Evolutionary conservation across 129 eudicot genomes (phyloP).

Genomic region (Erigeron canadensis): DNA sequence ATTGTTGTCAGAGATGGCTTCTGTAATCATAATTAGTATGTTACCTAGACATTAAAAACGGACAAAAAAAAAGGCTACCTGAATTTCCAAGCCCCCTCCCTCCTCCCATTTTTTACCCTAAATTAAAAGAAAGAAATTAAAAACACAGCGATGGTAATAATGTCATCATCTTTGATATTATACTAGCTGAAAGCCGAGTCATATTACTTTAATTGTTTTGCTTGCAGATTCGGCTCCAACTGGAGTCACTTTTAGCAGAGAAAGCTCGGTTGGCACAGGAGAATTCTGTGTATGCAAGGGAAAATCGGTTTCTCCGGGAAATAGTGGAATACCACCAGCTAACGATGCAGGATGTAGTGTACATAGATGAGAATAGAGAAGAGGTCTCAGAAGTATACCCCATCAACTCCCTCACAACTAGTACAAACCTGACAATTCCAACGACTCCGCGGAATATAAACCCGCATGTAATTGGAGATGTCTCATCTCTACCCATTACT

Average conservation of each 20-base stretch:
- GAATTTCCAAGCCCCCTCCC: no score
- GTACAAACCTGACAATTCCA: slow-evolving; percentile 28
- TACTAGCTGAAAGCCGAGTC: not conserved
- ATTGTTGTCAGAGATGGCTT: no score
- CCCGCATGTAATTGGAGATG: slow-evolving; percentile 33
- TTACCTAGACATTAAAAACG: no score
- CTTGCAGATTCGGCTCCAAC: slow-evolving; percentile 82
- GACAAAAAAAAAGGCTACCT: no score
- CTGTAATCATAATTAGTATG: no score
- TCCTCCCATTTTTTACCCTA: no score
- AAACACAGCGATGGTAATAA: no score
- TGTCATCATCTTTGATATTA: not conserved
- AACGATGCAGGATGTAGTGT: slow-evolving; percentile 96
- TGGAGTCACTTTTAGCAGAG: slow-evolving; percentile 91
- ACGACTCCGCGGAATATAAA: slow-evolving; percentile 26
- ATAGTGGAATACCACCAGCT: slow-evolving; percentile 96
- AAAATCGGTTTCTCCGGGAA: slow-evolving; percentile 91
- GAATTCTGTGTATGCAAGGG: slow-evolving; percentile 85
- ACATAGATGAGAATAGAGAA: slow-evolving; percentile 78
- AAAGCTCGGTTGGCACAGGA: slow-evolving; percentile 96
- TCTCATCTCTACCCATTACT: slow-evolving; percentile 21
- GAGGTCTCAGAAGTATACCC: slow-evolving; percentile 91
- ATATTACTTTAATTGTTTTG: no score
- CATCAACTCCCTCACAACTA: slow-evolving; percentile 39
- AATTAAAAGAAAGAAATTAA: no score